Conservation (phyloP, 768 basidiomycete genomes). For the Phanerochaete carnosa region DNA sequence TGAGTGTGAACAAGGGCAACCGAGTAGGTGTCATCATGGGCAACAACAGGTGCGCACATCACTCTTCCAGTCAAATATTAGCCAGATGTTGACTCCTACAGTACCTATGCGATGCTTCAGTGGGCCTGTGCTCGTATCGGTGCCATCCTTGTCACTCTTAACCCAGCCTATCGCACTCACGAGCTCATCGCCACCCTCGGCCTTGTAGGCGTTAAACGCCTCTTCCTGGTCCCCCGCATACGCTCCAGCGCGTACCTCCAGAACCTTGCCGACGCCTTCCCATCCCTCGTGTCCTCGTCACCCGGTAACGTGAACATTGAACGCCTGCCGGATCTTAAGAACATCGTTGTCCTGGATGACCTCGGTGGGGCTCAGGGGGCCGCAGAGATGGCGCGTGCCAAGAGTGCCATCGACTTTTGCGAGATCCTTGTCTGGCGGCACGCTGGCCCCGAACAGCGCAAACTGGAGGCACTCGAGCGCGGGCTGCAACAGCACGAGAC, state of each 20-base stretch:
- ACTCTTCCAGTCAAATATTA: neutral
- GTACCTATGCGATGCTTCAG: constrained; percentile 77
- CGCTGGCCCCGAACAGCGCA: constrained; percentile 37
- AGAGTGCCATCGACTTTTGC: constrained; percentile 63
- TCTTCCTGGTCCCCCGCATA: constrained; percentile 70
- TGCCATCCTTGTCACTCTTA: constrained; percentile 80
- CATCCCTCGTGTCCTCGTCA: constrained; percentile 44
- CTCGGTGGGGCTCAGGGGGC: constrained; percentile 36
- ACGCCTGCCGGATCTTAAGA: constrained; percentile 57
- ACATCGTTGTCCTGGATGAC: constrained; percentile 69
- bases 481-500: constrained; percentile 61
- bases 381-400: constrained; percentile 38
- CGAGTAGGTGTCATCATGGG: constrained; percentile 82
- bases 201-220: constrained; percentile 61
- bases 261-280: constrained; percentile 55
- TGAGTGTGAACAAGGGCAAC: constrained; percentile 76
- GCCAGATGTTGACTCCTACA: constrained; percentile 21
- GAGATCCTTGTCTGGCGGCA: constrained; percentile 71
- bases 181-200: constrained; percentile 67
- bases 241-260: constrained; percentile 62
- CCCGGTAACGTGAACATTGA: constrained; percentile 58
- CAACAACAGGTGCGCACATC: constrained; percentile 63
- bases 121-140: constrained; percentile 87
- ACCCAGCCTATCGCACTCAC: constrained; percentile 71
- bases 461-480: constrained; percentile 39